Evolutionary conservation across 345 rosid species (phyloP), one percentile per base, ranked within the genome.

Genomic region (Ailanthus altissimus): DNA sequence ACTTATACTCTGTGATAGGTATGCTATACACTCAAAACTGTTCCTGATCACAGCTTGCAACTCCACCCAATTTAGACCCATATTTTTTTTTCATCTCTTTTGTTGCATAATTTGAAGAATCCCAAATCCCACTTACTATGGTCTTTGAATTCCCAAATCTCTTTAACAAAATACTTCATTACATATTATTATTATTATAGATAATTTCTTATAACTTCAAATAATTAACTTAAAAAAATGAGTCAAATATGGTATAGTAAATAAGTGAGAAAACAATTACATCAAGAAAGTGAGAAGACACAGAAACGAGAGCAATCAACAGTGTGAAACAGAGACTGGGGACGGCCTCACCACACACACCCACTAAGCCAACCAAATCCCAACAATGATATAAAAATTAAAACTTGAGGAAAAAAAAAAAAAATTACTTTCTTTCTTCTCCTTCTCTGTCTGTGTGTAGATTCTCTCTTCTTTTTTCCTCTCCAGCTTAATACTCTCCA

Each of bases 391-490:
- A 56, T 56, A 71, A 71, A 69, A 49, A 10, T 1, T 32, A n/a
- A 10, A 40, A 42, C 45, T 5, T 1, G 47, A 18, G 13, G 5
- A 18, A 5, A 16, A 60, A 12, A 60, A 26, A 36, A 54, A 4
- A 25, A 16, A 14, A 42, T 57, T 32, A 3, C 38, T 32, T 32
- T 43, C 57, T 45, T 8, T n/a, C 23, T 74, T 28, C 67, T 57
- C 40, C 50, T 25, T 26, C 45, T 28, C 45, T 64, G 51, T 28
- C 45, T 64, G 51, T 51, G 49, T 50, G 21, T 51, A 74, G 70
- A 74, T 62, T 74, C 77, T 14, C 1, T 61, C 50, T 38, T 23
- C 70, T 9, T 36, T 62, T 45, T 49, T 13, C 60, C 49, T 75
- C 77, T 64, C 70, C 61, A 50, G n/a, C 60, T 63, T 40, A 6